phyloP scores from a whole-genome alignment of 169 alveolate genomes.

The Eimeria mitis region DNA sequence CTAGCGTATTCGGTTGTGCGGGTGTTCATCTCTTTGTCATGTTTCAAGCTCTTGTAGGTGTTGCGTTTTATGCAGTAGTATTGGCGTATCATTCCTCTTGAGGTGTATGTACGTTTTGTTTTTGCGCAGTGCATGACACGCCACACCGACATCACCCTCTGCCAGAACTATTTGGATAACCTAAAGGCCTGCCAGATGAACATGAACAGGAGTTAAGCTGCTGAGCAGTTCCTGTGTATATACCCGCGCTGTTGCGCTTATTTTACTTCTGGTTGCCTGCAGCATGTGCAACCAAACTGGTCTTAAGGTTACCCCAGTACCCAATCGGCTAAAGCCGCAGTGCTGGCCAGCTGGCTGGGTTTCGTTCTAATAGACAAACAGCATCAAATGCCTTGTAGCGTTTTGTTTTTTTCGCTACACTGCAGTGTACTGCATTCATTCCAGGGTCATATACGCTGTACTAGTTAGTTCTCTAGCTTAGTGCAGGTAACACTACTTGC shows the following conservation, averaged over 20 bases:
- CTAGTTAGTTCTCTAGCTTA: background rate
- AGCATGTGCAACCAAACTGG: background rate
- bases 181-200: conserved; percentile 83
- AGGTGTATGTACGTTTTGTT: background rate
- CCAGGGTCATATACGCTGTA: background rate
- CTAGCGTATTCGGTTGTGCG: too few species aligned
- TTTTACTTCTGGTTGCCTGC: background rate
- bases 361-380: conserved; percentile 1
- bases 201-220: conserved; percentile 27
- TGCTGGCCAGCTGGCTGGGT: conserved; percentile 14
- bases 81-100: too few species aligned
- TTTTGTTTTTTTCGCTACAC: too few species aligned
- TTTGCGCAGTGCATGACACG: conserved; percentile 82
- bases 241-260: background rate
- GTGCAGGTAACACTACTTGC: background rate
- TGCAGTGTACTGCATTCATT: too few species aligned
- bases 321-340: conserved; percentile 23
- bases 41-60: too few species aligned
- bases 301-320: background rate
- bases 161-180: conserved; percentile 84
- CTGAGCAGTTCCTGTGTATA: background rate
- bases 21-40: too few species aligned
- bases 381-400: conserved; percentile 32
- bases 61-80: too few species aligned
- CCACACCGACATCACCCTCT: conserved; percentile 78